A percentile compares a stretch with the other conserved stretches of the same genome.
These are phyloP conservation scores for Euphorbia corollata DNA, from an alignment of 441 rosid genomes.

Conservation along the genomic window DNA sequence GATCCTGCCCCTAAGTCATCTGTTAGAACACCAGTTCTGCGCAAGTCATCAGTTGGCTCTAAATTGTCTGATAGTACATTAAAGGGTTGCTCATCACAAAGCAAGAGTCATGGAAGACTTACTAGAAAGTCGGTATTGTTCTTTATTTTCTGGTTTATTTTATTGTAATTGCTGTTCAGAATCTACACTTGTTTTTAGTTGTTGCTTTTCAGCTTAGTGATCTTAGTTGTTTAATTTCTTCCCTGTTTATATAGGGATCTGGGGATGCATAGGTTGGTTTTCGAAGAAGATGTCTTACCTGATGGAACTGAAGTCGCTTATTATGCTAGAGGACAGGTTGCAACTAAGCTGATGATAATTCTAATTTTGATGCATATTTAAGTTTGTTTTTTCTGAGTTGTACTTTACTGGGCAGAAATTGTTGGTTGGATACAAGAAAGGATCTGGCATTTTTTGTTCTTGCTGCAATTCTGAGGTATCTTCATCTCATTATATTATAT, in stretches of 20 bases:
- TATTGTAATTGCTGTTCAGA: neutral
- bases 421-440: conserved; percentile 76
- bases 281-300: conserved; percentile 72
- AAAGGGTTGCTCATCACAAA: conserved; percentile 35
- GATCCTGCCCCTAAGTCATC: neutral
- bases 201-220: neutral
- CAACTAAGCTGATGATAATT: conserved; percentile 12
- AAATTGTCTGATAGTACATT: conserved; percentile 30
- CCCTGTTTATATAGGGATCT: conserved; percentile 48
- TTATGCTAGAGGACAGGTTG: conserved; percentile 75
- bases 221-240: conserved; percentile 15
- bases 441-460: conserved; percentile 68
- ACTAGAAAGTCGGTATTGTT: conserved; percentile 63
- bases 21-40: conserved; percentile 21
- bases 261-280: conserved; percentile 77
- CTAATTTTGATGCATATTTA: conserved; percentile 8
- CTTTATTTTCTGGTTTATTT: conserved; percentile 5
- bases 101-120: conserved; percentile 57
- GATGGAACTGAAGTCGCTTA: conserved; percentile 93
- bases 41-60: conserved; percentile 31
- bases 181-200: conserved; percentile 7
- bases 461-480: conserved; percentile 77
- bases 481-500: neutral
- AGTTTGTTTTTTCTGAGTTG: conserved; percentile 22
- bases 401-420: conserved; percentile 51